These are phyloP conservation scores for Karstenula rhodostoma DNA, from an alignment of 2,329 filamentous ascomycete genomes.

Conservation along the genomic window DNA sequence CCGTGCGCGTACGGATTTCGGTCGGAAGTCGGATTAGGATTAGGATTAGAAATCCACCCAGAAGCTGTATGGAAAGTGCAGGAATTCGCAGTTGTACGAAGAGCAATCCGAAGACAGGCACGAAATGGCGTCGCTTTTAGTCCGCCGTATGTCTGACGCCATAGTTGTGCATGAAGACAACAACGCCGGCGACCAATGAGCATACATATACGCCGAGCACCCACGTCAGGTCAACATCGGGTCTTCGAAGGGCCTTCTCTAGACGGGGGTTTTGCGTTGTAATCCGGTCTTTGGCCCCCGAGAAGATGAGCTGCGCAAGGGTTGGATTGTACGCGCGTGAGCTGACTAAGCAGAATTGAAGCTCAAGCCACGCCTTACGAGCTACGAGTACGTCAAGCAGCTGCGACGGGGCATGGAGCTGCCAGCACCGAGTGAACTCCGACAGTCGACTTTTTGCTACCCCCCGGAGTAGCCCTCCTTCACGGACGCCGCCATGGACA, in stretches of 20 bases:
- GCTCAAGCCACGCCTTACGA: conserved; percentile 21
- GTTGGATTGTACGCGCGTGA: background rate
- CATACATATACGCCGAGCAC: background rate
- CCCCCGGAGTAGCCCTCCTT: too few relatives aligned
- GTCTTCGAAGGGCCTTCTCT: background rate
- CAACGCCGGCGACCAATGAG: background rate
- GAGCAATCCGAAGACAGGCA: background rate
- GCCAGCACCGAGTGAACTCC: background rate
- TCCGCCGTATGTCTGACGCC: background rate
- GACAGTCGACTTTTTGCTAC: background rate
- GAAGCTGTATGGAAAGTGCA: background rate
- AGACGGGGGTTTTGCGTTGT: background rate
- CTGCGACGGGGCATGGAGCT: conserved; percentile 17
- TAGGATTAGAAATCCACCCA: background rate
- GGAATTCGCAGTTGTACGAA: background rate
- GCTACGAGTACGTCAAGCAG: conserved; percentile 20
- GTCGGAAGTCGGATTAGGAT: background rate
- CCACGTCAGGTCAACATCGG: background rate
- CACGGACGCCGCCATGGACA: conserved; percentile 74
- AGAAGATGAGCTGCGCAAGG: background rate
- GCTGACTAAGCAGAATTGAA: conserved; percentile 14
- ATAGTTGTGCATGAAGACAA: background rate
- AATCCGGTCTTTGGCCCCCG: background rate
- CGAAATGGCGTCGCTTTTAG: background rate
- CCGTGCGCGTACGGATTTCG: background rate